phyloP scores from a whole-genome alignment of 495 filamentous ascomycete genomes.

The Halenospora varia region DNA sequence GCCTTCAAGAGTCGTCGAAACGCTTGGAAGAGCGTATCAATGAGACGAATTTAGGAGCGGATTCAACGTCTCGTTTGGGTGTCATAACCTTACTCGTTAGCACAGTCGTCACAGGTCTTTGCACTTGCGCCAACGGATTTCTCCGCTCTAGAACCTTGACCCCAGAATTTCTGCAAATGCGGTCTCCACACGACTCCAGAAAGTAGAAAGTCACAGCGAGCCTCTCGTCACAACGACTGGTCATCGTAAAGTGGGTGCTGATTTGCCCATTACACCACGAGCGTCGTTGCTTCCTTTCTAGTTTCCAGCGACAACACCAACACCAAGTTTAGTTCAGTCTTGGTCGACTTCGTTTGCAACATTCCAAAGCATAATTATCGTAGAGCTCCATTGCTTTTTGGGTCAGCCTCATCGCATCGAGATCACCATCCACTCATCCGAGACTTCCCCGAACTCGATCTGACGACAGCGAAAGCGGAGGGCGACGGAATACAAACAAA shows the following conservation, averaged over 20 bases:
- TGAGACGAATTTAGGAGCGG: neutral
- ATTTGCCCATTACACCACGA: neutral
- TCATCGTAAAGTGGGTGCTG: neutral
- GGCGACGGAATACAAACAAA: neutral
- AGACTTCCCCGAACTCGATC: neutral
- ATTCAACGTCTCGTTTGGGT: neutral
- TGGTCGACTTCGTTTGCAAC: neutral
- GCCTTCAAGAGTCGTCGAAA: neutral
- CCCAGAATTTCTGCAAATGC: neutral
- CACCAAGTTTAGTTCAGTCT: neutral
- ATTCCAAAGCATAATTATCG: too few species aligned
- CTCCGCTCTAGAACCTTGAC: neutral
- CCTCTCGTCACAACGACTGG: neutral
- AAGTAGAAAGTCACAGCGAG: neutral
- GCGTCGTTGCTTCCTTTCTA: neutral
- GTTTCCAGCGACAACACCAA: neutral
- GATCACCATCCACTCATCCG: constrained; percentile 3
- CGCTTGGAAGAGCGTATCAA: neutral
- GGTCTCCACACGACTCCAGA: neutral
- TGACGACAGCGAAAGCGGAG: neutral
- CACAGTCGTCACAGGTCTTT: neutral
- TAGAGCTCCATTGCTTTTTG: neutral
- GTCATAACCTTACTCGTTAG: neutral
- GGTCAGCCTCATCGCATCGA: neutral
- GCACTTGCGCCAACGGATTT: neutral